Evolutionary conservation across 129 eudicot genomes (phyloP), one percentile per base, ranked within the genome.

Genomic region (Arctium minus): DNA sequence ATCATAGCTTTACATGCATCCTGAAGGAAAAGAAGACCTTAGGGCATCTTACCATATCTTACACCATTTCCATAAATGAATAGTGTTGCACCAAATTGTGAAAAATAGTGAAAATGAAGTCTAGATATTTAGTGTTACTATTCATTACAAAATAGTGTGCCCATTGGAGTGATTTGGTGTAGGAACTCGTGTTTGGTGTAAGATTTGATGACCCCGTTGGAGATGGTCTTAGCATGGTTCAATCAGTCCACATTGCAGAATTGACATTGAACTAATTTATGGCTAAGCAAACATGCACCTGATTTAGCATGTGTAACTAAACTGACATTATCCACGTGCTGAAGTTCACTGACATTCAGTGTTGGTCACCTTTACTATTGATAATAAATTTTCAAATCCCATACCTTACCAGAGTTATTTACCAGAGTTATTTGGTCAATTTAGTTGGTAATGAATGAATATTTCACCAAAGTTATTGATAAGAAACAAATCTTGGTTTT

Each of bases 391-490:
- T 78, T 77, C 86, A 75, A 69, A 17, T 65, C 50, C 70, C 69
- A 70, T 77, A 44, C 36, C 83, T 79, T 77, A 84, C 81, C 62
- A 22, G 27, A 22, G 27, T 22, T 22, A 22, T 72, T 72, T 44
- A 46, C 68, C 74, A 77, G 84, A 39, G 50, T 48, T 37, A 75
- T 87, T 84, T 56, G 80, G 67, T 79, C 71, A 48, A n/a, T 73
- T 73, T 38, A 75, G 71, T 83, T 72, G 56, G 78, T 73, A 80
- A 35, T 35, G 69, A 80, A 83, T 39, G 75, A 71, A 60, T 75
- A 79, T 77, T 62, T 77, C 83, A 85, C 48, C 75, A 64, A 60
- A 22, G 72, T 62, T 76, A 80, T 72, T 79, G 72, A 73, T 75
- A 71, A 80, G 70, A n/a, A 44, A 42, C 70, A 60, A 22, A 22